phyloP scores from a whole-genome alignment of 345 rosid species.

The Eucalyptus paniculata region DNA sequence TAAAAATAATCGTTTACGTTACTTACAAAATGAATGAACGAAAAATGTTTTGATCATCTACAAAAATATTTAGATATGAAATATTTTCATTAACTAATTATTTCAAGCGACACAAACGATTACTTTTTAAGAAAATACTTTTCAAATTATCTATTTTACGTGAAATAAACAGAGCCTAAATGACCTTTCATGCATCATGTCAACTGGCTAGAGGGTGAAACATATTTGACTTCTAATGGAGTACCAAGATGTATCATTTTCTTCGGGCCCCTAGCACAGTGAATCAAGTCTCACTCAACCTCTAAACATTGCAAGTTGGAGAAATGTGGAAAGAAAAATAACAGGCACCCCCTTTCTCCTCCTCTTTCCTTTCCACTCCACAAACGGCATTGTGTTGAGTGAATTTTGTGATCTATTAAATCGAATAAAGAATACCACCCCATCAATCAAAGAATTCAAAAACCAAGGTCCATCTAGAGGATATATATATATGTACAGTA shows the following conservation, averaged over 20 bases:
- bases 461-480: background rate
- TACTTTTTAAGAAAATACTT: too few species aligned
- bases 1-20: too few species aligned
- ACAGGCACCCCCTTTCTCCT: background rate
- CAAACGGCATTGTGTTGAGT: background rate
- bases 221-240: background rate
- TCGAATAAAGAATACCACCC: background rate
- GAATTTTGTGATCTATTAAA: background rate
- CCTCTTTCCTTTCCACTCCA: background rate
- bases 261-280: background rate
- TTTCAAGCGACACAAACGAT: too few species aligned
- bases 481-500: too few species aligned
- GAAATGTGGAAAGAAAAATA: background rate
- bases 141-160: too few species aligned
- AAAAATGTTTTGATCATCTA: too few species aligned
- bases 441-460: background rate
- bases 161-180: background rate
- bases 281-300: background rate
- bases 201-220: background rate
- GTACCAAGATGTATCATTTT: background rate
- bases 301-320: background rate
- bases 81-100: too few species aligned
- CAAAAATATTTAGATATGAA: too few species aligned
- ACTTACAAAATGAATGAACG: too few species aligned
- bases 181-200: background rate